phyloP scores from a whole-genome alignment of 2,329 filamentous ascomycete species.

The Pseudovirgaria hyperparasitica region DNA sequence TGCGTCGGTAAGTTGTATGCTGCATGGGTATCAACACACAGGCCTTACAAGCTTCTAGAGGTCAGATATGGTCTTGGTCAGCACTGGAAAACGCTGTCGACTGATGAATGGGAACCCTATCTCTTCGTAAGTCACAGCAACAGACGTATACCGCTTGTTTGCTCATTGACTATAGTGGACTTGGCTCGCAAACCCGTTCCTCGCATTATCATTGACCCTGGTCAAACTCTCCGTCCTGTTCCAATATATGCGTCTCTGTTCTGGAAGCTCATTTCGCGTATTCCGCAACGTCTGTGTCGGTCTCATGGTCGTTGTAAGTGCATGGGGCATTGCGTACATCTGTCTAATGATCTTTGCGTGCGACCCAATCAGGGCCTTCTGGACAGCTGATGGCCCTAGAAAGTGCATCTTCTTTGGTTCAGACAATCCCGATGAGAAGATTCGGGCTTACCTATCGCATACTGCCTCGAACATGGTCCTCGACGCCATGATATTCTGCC shows the following conservation, averaged over 20 bases:
- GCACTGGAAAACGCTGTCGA: no score
- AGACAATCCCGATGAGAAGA: slow-evolving; percentile 16
- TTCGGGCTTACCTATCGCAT: slow-evolving; percentile 16
- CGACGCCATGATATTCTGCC: slow-evolving; percentile 16
- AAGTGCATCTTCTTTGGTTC: slow-evolving; percentile 23
- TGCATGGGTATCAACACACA: no score
- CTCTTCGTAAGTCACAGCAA: no score
- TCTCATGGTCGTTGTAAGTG: slow-evolving; percentile 11
- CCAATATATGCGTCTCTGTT: slow-evolving; percentile 24
- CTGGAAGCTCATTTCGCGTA: slow-evolving; percentile 9
- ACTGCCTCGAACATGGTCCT: slow-evolving; percentile 19
- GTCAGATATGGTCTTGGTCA: no score
- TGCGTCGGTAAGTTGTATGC: no score
- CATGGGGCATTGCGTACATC: slow-evolving; percentile 20
- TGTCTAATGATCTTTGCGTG: slow-evolving; percentile 19
- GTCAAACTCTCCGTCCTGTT: slow-evolving; percentile 25
- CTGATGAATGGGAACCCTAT: no score
- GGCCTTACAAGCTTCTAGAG: no score
- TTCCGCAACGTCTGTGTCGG: slow-evolving; percentile 10
- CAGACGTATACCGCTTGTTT: no score
- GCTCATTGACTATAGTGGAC: no score
- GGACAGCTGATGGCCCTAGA: slow-evolving; percentile 11
- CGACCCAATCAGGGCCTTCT: slow-evolving; percentile 17
- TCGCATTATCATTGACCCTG: no score
- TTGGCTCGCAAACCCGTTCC: no score